Percentiles rank a stretch among this genome's conserved stretches.
phyloP scores from a whole-genome alignment of 371 early-diverging fungal species.

The Circinella umbellata region DNA sequence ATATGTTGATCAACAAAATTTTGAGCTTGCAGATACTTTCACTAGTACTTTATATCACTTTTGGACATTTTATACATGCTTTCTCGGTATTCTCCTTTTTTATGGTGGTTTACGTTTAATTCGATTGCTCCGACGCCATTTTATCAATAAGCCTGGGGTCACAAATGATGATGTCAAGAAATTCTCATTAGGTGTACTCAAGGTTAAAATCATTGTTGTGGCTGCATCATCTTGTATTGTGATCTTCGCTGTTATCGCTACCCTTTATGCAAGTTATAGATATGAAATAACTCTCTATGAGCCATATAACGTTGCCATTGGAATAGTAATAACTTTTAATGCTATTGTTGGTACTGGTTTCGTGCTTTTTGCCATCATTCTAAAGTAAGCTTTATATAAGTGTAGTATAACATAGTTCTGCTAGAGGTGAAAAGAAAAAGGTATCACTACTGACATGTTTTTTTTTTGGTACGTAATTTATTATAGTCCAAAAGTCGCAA shows the following conservation, averaged over 20 bases:
- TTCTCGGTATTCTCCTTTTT: conserved; percentile 15
- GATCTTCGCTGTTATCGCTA: conserved; percentile 25
- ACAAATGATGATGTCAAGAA: conserved; percentile 21
- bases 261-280: conserved; percentile 25
- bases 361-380: conserved; percentile 29
- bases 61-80: conserved; percentile 23
- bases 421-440: too few relatives aligned
- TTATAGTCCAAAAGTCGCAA: conserved; percentile 13
- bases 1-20: conserved; percentile 31
- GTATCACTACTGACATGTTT: not conserved
- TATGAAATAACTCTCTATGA: conserved; percentile 7
- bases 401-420: too few relatives aligned
- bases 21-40: conserved; percentile 24
- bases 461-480: not conserved
- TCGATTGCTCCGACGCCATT: conserved; percentile 19
- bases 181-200: conserved; percentile 29
- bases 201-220: conserved; percentile 26
- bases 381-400: conserved; percentile 27
- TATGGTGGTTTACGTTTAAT: conserved; percentile 27
- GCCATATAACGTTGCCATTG: conserved; percentile 24
- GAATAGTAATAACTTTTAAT: conserved; percentile 25
- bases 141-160: conserved; percentile 15
- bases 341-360: conserved; percentile 30
- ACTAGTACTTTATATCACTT: conserved; percentile 30
- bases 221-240: conserved; percentile 16